Evolutionary conservation across 2,329 filamentous ascomycete genomes (phyloP).

Genomic region (Penicillium sp.): DNA sequence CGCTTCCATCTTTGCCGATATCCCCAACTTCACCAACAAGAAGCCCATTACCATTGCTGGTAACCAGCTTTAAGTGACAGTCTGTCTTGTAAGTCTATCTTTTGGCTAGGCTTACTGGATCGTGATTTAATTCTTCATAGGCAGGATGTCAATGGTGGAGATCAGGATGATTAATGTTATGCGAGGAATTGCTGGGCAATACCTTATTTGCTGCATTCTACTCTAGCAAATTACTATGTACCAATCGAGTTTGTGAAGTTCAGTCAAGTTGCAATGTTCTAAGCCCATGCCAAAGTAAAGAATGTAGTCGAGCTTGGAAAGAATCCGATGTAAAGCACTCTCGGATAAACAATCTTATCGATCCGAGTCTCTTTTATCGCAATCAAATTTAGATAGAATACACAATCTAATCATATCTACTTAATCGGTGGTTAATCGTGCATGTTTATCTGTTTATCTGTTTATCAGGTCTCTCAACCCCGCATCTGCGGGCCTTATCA

Average conservation of each 20-base stretch:
- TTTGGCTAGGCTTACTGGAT: neutral
- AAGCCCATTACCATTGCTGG: constrained; percentile 21
- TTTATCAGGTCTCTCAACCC: neutral
- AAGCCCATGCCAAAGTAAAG: neutral
- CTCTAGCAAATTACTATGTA: neutral
- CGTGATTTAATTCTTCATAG: neutral
- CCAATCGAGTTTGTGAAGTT: neutral
- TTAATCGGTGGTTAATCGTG: neutral
- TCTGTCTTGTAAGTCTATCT: neutral
- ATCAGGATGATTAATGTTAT: neutral
- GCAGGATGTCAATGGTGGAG: neutral
- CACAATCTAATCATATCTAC: neutral
- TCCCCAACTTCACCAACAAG: constrained; percentile 27
- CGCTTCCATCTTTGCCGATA: constrained; percentile 17
- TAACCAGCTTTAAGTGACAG: neutral
- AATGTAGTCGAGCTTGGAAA: too few species aligned
- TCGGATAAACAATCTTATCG: neutral
- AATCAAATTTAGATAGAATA: neutral
- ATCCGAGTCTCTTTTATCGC: neutral
- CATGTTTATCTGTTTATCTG: neutral
- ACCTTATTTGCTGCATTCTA: neutral
- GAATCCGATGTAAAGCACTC: neutral
- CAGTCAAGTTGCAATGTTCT: neutral
- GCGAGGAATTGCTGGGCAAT: neutral
- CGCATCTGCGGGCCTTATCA: constrained; percentile 12